Percentiles rank a stretch among this genome's conserved stretches.
These are phyloP conservation scores for Solanum stenotomum DNA, from an alignment of 257 asterid species.

Conservation along the genomic window DNA sequence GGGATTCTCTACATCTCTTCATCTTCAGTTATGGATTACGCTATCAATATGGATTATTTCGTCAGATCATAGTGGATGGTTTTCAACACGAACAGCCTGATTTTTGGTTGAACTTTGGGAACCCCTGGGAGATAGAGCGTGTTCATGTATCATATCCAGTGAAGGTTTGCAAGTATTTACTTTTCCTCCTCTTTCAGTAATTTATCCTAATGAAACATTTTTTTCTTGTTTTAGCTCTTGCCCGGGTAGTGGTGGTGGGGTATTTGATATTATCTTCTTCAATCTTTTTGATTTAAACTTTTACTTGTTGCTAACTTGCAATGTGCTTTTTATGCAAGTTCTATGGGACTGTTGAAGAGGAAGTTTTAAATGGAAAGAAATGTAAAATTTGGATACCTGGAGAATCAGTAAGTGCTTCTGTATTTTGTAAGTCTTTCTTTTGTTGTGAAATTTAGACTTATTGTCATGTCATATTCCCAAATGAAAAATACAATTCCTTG, in stretches of 20 bases:
- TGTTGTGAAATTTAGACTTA: not conserved
- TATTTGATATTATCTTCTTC: not conserved
- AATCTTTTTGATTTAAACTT: constrained; percentile 4
- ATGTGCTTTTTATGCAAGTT: constrained; percentile 15
- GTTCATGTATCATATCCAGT: constrained; percentile 46
- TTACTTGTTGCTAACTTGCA: constrained; percentile 2
- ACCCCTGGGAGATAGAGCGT: constrained; percentile 54
- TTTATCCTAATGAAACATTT: not conserved
- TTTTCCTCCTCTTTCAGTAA: not conserved
- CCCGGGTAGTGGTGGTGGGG: not conserved
- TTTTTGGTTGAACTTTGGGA: constrained; percentile 47
- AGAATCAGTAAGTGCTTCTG: constrained; percentile 33
- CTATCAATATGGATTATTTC: constrained; percentile 46
- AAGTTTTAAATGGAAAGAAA: constrained; percentile 25
- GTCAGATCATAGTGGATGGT: constrained; percentile 42
- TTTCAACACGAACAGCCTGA: constrained; percentile 49
- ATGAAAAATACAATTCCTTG: not conserved
- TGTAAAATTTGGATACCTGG: constrained; percentile 38
- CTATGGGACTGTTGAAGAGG: constrained; percentile 38
- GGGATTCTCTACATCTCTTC: constrained; percentile 2
- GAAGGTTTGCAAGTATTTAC: constrained; percentile 28
- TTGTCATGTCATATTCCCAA: not conserved
- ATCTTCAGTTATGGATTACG: constrained; percentile 41
- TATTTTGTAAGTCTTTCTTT: not conserved
- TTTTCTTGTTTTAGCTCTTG: not conserved